Evolutionary conservation across 2,329 filamentous ascomycete species (phyloP).

Genomic region (Claviceps sorghi): DNA sequence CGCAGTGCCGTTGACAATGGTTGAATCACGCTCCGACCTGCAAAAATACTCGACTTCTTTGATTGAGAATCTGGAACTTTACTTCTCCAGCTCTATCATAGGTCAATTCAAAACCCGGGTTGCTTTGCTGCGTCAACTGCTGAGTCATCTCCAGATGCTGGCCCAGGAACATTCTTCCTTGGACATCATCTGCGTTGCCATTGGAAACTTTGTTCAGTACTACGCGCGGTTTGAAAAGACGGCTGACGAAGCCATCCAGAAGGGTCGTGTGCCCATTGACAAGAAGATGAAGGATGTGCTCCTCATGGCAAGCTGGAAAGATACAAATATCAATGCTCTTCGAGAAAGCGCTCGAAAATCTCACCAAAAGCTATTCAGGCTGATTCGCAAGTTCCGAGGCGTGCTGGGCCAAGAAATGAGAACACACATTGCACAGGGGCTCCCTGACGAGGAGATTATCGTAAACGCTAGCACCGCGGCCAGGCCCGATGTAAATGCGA

Average conservation of each 20-base stretch:
- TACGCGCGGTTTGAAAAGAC: slow-evolving; percentile 56
- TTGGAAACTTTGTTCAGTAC: slow-evolving; percentile 64
- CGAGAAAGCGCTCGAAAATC: slow-evolving; percentile 80
- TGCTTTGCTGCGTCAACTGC: slow-evolving; percentile 49
- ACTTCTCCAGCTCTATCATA: slow-evolving; percentile 63
- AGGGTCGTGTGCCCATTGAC: slow-evolving; percentile 62
- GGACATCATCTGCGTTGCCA: slow-evolving; percentile 42
- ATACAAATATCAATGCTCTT: slow-evolving; percentile 83
- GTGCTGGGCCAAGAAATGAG: slow-evolving; percentile 65
- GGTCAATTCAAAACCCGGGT: slow-evolving; percentile 70
- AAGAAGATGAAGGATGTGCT: slow-evolving; percentile 90
- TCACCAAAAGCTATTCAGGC: slow-evolving; percentile 80
- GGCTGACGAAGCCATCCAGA: slow-evolving; percentile 49
- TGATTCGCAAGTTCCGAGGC: slow-evolving; percentile 78
- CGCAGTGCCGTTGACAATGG: slow-evolving; percentile 54
- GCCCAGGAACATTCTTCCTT: slow-evolving; percentile 44
- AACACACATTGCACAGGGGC: slow-evolving; percentile 42
- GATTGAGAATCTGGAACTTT: slow-evolving; percentile 61
- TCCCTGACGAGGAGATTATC: slow-evolving; percentile 34
- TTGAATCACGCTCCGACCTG: slow-evolving; percentile 43
- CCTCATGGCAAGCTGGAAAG: slow-evolving; percentile 90
- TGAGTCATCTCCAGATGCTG: slow-evolving; percentile 51
- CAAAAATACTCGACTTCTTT: slow-evolving; percentile 51
- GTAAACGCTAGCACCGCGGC: slow-evolving; percentile 2
- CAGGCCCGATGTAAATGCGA: neutral